Evolutionary conservation across 176 grass and related monocot genomes (phyloP).

Genomic region (Carex scoparia): DNA sequence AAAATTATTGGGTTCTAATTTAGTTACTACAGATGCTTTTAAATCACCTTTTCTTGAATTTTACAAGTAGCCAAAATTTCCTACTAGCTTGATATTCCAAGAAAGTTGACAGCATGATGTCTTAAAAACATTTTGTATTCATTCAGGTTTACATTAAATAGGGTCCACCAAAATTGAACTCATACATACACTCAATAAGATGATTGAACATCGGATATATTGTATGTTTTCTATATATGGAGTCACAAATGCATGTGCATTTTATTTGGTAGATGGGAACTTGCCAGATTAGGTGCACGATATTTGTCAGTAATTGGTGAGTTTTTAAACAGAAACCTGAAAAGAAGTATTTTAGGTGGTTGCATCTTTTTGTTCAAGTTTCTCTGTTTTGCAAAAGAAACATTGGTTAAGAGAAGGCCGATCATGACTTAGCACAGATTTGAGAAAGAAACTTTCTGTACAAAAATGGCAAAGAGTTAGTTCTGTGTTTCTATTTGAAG

Average conservation of each 20-base stretch:
- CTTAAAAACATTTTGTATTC: background rate
- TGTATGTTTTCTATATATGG: slow-evolving; percentile 18
- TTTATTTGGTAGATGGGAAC: background rate
- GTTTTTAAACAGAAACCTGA: background rate
- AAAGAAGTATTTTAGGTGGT: slow-evolving; percentile 1
- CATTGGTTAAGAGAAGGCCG: background rate
- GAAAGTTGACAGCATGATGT: slow-evolving; percentile 17
- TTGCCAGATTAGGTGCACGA: background rate
- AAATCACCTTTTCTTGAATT: background rate
- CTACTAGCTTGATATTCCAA: background rate
- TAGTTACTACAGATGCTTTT: background rate
- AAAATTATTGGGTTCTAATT: background rate
- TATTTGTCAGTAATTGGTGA: slow-evolving; percentile 18
- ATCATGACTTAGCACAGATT: background rate
- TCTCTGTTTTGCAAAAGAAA: slow-evolving; percentile 17
- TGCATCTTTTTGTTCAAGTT: slow-evolving; percentile 19
- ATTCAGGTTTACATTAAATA: slow-evolving; percentile 8
- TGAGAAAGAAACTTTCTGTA: slow-evolving; percentile 5
- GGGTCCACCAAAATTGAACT: background rate
- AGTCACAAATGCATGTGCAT: slow-evolving; percentile 22
- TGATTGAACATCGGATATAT: background rate
- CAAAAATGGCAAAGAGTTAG: slow-evolving; percentile 18
- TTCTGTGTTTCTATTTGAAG: background rate
- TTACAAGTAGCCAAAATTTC: background rate
- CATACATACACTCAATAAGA: background rate